Conservation (phyloP, 2,329 filamentous ascomycete species). For the Cercospora sojina region DNA sequence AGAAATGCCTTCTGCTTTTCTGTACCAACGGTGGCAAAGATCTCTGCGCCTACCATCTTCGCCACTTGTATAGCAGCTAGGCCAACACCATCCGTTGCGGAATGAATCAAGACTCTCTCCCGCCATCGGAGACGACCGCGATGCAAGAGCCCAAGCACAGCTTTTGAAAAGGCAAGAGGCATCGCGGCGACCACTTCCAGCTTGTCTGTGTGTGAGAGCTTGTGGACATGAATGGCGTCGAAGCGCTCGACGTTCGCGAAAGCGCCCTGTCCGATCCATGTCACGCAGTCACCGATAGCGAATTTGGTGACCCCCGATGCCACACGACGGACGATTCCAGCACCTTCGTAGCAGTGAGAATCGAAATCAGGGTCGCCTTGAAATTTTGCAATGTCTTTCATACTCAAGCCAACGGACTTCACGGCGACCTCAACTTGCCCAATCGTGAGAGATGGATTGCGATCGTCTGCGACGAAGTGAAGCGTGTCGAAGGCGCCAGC, state of each 20-base stretch:
- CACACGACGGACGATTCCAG: constrained; percentile 36
- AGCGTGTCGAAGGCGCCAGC: background rate
- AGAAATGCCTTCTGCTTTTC: constrained; percentile 24
- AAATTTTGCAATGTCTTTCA: background rate
- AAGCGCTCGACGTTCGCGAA: constrained; percentile 20
- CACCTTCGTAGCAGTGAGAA: background rate
- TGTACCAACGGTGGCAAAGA: constrained; percentile 33
- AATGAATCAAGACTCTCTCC: constrained; percentile 37
- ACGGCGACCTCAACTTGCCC: background rate
- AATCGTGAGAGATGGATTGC: background rate
- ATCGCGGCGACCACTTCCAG: background rate
- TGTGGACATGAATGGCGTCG: background rate
- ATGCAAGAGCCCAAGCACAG: background rate
- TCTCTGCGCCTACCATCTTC: constrained; percentile 28
- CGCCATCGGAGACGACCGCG: constrained; percentile 23
- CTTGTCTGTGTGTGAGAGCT: background rate
- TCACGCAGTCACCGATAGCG: constrained; percentile 31
- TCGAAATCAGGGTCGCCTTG: background rate
- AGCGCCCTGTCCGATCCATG: constrained; percentile 11
- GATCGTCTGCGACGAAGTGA: background rate
- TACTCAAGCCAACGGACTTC: background rate
- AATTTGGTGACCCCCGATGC: constrained; percentile 31
- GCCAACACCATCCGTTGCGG: constrained; percentile 31
- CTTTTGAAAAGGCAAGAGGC: background rate
- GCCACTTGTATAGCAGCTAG: constrained; percentile 32